phyloP scores from a whole-genome alignment of 2,329 filamentous ascomycete genomes.

The Claviceps citrina region DNA sequence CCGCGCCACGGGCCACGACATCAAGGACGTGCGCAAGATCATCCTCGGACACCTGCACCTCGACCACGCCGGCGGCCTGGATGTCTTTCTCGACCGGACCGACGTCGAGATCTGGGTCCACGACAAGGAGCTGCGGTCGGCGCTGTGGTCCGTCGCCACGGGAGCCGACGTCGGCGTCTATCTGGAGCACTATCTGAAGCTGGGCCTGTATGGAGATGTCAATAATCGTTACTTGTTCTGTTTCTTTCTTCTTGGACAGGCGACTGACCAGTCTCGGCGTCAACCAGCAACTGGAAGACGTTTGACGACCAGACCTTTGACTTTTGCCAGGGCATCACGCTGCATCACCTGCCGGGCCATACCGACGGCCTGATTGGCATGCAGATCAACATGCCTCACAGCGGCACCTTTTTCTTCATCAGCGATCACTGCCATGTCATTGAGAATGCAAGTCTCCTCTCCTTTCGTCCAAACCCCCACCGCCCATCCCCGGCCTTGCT shows the following conservation, averaged over 20 bases:
- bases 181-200: constrained; percentile 9
- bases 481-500: background rate
- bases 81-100: constrained; percentile 25
- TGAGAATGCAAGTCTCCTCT: constrained; percentile 1
- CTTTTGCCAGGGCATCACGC: constrained; percentile 10
- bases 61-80: constrained; percentile 31
- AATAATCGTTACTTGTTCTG: too few relatives aligned
- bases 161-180: constrained; percentile 12
- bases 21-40: constrained; percentile 30
- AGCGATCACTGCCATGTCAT: constrained; percentile 18
- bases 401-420: constrained; percentile 19
- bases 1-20: constrained; percentile 16
- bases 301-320: constrained; percentile 9
- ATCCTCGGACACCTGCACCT: constrained; percentile 31
- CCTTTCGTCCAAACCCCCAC: background rate
- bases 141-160: constrained; percentile 28
- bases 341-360: constrained; percentile 12
- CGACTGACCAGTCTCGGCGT: too few relatives aligned
- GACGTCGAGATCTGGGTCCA: constrained; percentile 31
- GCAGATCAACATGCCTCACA: constrained; percentile 17
- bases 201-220: constrained; percentile 3
- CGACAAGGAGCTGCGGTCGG: constrained; percentile 30
- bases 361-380: constrained; percentile 15
- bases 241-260: too few relatives aligned
- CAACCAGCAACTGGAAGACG: constrained; percentile 11